Conservation (phyloP, 73 alveolate species). For the Paramecium sexaurelia region DNA sequence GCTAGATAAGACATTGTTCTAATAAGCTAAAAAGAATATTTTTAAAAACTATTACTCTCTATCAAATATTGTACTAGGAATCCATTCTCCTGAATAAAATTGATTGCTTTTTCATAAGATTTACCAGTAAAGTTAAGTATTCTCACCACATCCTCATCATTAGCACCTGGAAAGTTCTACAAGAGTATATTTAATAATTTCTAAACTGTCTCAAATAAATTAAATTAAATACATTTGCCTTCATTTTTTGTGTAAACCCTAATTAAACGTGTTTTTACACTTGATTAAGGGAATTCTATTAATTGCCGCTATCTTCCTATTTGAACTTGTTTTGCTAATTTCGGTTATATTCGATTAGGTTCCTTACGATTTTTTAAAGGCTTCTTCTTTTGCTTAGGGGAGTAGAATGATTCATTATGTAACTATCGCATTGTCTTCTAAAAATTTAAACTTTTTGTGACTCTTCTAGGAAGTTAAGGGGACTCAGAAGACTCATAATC, state of each 20-base stretch:
- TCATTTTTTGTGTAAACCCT: conserved; percentile 29
- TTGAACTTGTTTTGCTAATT: neutral
- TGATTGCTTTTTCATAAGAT: neutral
- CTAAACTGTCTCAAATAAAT: neutral
- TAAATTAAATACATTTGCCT: neutral
- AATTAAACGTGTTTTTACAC: conserved; percentile 45
- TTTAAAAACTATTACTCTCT: neutral
- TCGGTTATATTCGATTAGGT: neutral
- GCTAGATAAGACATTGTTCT: neutral
- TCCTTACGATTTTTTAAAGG: neutral
- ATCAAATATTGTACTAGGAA: neutral
- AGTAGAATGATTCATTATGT: neutral
- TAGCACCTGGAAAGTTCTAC: neutral
- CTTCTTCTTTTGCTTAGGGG: neutral
- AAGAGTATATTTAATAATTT: neutral
- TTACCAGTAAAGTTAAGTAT: conserved; percentile 24
- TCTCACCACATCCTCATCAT: conserved; percentile 60
- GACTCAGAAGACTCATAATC: conserved; percentile 6
- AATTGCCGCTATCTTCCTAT: neutral
- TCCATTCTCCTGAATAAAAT: conserved; percentile 10
- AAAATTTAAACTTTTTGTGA: neutral
- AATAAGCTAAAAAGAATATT: neutral
- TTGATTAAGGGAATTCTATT: neutral
- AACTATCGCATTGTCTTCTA: neutral
- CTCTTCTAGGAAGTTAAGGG: conserved; percentile 15